A percentile compares a stretch with the other conserved stretches of the same genome.
These are phyloP conservation scores for Saturnispora bothae DNA, from an alignment of 805 yeast species.

Conservation along the genomic window DNA sequence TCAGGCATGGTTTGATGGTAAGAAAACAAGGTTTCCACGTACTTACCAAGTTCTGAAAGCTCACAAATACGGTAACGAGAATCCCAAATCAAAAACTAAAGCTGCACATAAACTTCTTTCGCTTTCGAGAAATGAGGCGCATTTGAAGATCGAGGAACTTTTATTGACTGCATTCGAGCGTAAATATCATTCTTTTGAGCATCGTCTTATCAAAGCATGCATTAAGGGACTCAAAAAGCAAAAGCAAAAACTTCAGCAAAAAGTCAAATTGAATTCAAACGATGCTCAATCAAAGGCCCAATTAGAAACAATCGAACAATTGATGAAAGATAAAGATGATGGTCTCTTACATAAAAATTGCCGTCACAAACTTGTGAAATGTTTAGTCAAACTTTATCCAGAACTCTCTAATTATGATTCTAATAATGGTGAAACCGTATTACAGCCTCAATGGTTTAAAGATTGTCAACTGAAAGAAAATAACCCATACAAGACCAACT, in stretches of 20 bases:
- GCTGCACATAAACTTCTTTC: constrained; percentile 27
- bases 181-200: constrained; percentile 30
- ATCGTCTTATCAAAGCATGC: constrained; percentile 31
- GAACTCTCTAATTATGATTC: constrained; percentile 1
- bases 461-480: constrained; percentile 22
- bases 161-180: constrained; percentile 36
- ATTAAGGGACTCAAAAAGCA: constrained; percentile 27
- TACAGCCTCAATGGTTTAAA: constrained; percentile 26
- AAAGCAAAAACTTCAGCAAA: constrained; percentile 6
- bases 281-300: constrained; percentile 1
- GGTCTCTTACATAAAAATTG: constrained; percentile 7
- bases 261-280: not conserved
- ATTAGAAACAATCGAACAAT: constrained; percentile 3
- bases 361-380: constrained; percentile 17
- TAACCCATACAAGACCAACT: constrained; percentile 31
- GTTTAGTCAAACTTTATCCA: constrained; percentile 10
- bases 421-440: constrained; percentile 10
- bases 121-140: constrained; percentile 32
- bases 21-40: constrained; percentile 40
- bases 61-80: constrained; percentile 21
- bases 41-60: constrained; percentile 39
- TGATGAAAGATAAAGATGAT: constrained; percentile 3
- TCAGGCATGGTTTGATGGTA: constrained; percentile 37
- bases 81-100: constrained; percentile 17
- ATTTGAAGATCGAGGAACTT: constrained; percentile 33